Evolutionary conservation across 1,139 yeast species (phyloP).

Genomic region (Suzukiozyma palmioleophila): DNA sequence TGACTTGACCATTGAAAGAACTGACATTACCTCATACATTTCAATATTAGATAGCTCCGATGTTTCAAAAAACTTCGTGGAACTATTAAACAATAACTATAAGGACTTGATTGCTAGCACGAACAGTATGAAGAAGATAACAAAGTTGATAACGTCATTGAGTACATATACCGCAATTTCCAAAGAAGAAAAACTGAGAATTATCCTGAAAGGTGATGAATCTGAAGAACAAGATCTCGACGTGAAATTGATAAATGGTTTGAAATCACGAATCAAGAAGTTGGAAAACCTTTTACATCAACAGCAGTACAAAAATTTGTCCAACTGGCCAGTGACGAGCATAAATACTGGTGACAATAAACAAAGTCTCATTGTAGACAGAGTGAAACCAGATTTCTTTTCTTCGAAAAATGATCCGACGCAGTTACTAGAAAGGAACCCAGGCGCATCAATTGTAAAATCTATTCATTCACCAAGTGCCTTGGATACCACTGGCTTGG

Average conservation of each 20-base stretch:
- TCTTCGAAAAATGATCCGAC: slow-evolving; percentile 19
- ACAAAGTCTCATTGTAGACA: slow-evolving; percentile 19
- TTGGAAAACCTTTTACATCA: slow-evolving; percentile 66
- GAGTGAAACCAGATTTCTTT: slow-evolving; percentile 6
- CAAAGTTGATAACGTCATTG: slow-evolving; percentile 31
- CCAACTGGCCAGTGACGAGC: slow-evolving; percentile 48
- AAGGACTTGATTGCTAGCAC: slow-evolving; percentile 42
- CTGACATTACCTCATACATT: slow-evolving; percentile 37
- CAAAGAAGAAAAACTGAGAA: slow-evolving; percentile 14
- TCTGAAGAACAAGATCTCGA: slow-evolving; percentile 29
- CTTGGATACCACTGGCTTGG: slow-evolving; percentile 37
- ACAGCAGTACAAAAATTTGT: slow-evolving; percentile 53
- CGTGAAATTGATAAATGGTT: slow-evolving; percentile 45
- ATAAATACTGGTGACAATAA: slow-evolving; percentile 11
- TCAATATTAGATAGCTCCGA: slow-evolving; percentile 20
- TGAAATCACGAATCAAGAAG: slow-evolving; percentile 56
- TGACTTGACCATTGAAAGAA: slow-evolving; percentile 30
- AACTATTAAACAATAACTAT: slow-evolving; percentile 43
- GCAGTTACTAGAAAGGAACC: slow-evolving; percentile 16
- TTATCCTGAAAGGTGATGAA: slow-evolving; percentile 17
- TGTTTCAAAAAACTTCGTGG: slow-evolving; percentile 25
- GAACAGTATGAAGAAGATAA: slow-evolving; percentile 33
- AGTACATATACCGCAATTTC: slow-evolving; percentile 26
- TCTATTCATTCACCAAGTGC: slow-evolving; percentile 14
- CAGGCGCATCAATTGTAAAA: slow-evolving; percentile 7